phyloP scores from a whole-genome alignment of 441 rosid genomes.

The Macaranga tanarius region DNA sequence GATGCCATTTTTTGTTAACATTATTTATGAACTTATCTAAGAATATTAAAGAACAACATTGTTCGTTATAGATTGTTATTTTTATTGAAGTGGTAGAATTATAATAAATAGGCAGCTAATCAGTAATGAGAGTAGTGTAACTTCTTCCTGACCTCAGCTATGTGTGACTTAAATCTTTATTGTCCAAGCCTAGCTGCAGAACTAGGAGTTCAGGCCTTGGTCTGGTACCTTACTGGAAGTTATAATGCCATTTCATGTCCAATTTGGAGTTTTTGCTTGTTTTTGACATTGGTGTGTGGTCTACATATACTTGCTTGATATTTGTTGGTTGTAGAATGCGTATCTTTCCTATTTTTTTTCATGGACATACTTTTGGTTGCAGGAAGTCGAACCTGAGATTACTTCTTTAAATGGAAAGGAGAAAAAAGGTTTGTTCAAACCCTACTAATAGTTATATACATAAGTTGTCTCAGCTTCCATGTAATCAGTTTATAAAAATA shows the following conservation, averaged over 20 bases:
- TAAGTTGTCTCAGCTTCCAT: background rate
- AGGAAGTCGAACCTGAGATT: conserved; percentile 52
- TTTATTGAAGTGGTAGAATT: background rate
- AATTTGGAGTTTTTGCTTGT: background rate
- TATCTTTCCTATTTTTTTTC: background rate
- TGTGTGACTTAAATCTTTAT: background rate
- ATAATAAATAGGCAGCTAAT: background rate
- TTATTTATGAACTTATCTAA: background rate
- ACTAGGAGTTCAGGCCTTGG: background rate
- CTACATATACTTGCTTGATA: background rate
- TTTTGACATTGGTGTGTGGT: background rate
- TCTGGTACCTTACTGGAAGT: background rate
- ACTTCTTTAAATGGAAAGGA: conserved; percentile 34
- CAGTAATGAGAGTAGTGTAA: background rate
- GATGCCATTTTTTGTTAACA: background rate
- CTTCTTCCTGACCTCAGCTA: background rate
- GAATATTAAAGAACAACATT: background rate
- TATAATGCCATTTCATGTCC: background rate
- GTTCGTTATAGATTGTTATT: background rate
- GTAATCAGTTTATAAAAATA: background rate
- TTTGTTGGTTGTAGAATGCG: background rate
- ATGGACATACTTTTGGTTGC: conserved; percentile 26
- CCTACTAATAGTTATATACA: background rate
- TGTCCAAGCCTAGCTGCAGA: background rate
- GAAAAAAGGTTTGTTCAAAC: conserved; percentile 49